Conservation (phyloP, 805 yeast species). For the Candida krabiensis region DNA sequence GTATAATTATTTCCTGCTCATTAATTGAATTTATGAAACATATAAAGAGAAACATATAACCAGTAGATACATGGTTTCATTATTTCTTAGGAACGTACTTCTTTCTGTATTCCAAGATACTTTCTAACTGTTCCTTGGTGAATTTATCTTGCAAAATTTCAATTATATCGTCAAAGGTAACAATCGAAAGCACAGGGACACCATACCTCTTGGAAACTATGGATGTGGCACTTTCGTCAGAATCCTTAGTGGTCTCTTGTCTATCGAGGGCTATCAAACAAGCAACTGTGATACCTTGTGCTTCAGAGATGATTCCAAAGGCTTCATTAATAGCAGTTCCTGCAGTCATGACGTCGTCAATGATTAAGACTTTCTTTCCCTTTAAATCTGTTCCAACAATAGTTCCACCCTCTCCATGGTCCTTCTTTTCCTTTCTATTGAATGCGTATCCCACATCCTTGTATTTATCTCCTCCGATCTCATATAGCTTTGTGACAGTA, state of each 20-base stretch:
- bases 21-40: neutral
- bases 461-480: constrained; percentile 79
- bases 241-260: constrained; percentile 80
- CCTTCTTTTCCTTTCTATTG: constrained; percentile 95
- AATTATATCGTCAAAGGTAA: constrained; percentile 73
- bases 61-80: neutral
- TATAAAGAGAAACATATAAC: neutral
- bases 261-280: constrained; percentile 91
- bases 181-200: constrained; percentile 84
- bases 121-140: constrained; percentile 54
- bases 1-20: neutral
- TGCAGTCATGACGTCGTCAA: constrained; percentile 98
- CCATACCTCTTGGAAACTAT: constrained; percentile 68
- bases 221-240: constrained; percentile 74
- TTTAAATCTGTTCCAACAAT: constrained; percentile 82
- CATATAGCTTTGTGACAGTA: constrained; percentile 89
- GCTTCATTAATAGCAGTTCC: constrained; percentile 98
- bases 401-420: constrained; percentile 97
- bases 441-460: constrained; percentile 81
- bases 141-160: constrained; percentile 54
- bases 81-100: constrained; percentile 43
- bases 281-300: constrained; percentile 76
- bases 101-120: constrained; percentile 58
- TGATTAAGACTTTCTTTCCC: constrained; percentile 74
- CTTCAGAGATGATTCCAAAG: constrained; percentile 67